A percentile compares a stretch with the other conserved stretches of the same genome.
Conservation (phyloP, 495 filamentous ascomycete genomes). For the Trichoderma erinaceum region DNA sequence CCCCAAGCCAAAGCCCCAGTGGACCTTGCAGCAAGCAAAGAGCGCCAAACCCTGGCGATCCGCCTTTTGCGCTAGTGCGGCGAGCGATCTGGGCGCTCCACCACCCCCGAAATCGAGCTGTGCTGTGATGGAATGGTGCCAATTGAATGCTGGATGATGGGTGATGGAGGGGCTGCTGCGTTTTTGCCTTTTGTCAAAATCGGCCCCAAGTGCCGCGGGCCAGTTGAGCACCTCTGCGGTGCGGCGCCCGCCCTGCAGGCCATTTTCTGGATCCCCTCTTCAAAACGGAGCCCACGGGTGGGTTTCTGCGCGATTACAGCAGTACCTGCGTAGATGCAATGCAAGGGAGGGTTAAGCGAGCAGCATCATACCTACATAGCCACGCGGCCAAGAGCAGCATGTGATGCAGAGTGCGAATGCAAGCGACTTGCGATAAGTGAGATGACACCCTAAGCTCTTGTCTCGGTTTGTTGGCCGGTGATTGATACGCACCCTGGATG, state of each 20-base stretch:
- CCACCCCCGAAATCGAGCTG: not conserved
- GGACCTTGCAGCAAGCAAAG: too few relatives aligned
- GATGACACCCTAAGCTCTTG: not conserved
- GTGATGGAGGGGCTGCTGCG: too few relatives aligned
- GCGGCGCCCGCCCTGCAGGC: not conserved
- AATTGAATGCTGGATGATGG: too few relatives aligned
- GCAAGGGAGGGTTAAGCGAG: not conserved
- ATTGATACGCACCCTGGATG: not conserved
- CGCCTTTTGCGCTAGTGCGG: not conserved
- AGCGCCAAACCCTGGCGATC: slow-evolving; percentile 3
- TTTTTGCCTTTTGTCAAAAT: too few relatives aligned
- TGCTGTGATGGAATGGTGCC: too few relatives aligned
- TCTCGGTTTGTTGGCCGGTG: not conserved
- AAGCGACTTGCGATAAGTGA: not conserved
- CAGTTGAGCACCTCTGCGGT: not conserved
- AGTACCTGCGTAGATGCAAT: not conserved
- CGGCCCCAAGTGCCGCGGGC: too few relatives aligned
- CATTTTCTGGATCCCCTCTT: too few relatives aligned
- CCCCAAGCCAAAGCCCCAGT: too few relatives aligned
- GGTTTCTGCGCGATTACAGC: too few relatives aligned
- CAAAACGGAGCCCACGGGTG: too few relatives aligned
- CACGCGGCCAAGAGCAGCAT: not conserved
- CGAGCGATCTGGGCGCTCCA: not conserved
- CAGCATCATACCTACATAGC: not conserved
- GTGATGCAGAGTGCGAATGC: not conserved